Conservation (phyloP, 1,284 basidiomycete species). For the Sporisorium graminicola region DNA sequence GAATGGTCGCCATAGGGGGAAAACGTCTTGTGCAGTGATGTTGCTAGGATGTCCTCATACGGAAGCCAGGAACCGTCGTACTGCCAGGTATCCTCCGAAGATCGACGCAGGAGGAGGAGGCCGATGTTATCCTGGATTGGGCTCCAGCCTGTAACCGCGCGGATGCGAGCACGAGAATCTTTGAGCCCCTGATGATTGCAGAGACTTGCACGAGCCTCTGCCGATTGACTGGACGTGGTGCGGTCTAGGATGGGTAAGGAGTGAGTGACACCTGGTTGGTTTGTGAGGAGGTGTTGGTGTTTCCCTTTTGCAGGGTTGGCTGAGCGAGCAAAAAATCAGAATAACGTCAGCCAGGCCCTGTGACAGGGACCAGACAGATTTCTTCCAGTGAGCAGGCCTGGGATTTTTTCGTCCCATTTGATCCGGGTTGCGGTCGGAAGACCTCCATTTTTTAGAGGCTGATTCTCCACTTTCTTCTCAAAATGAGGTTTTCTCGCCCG, state of each 20-base stretch:
- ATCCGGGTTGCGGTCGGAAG: constrained; percentile 17
- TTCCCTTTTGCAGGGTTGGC: constrained; percentile 1
- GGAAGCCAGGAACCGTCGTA: background rate
- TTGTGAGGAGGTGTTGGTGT: constrained; percentile 1
- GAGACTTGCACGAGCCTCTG: background rate
- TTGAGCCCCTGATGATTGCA: background rate
- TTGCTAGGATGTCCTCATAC: background rate
- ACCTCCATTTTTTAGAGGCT: background rate
- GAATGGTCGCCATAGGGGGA: constrained; percentile 15
- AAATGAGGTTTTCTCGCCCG: constrained; percentile 28
- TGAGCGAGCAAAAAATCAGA: constrained; percentile 21
- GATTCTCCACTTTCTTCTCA: constrained; percentile 18
- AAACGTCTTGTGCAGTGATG: background rate
- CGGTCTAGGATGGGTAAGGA: background rate
- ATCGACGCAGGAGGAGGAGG: background rate
- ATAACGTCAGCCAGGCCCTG: constrained; percentile 31
- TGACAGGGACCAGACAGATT: background rate
- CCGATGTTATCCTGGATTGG: background rate
- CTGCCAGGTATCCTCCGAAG: background rate
- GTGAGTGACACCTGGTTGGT: too few relatives aligned
- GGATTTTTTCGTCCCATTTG: constrained; percentile 2
- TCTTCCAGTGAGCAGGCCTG: constrained; percentile 10
- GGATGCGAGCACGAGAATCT: background rate
- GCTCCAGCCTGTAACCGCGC: background rate
- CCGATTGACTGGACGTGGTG: background rate